These are phyloP conservation scores for Gyromitra esculenta DNA, from an alignment of 2,329 filamentous ascomycete genomes.

Conservation along the genomic window DNA sequence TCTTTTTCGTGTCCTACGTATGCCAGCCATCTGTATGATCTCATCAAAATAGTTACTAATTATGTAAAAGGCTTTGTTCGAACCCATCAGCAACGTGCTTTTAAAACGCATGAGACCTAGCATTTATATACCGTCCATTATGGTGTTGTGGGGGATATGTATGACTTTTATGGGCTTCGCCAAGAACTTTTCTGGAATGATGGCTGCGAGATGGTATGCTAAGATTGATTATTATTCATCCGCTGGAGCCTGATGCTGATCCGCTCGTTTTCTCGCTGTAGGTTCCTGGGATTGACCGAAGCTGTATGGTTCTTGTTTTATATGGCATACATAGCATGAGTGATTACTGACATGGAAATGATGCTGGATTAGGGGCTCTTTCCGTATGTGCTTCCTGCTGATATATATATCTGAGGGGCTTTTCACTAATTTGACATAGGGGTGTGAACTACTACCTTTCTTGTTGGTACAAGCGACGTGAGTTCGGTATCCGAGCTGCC, in stretches of 20 bases:
- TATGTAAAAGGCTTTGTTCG: conserved; percentile 66
- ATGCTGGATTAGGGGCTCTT: conserved; percentile 38
- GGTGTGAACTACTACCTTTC: conserved; percentile 82
- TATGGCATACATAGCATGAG: background rate
- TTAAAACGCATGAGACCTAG: conserved; percentile 80
- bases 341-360: conserved; percentile 3
- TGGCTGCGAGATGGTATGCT: conserved; percentile 68
- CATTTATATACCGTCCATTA: conserved; percentile 82
- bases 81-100: conserved; percentile 80
- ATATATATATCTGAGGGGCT: background rate
- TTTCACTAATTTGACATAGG: conserved; percentile 65
- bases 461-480: conserved; percentile 82
- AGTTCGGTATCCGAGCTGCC: conserved; percentile 78
- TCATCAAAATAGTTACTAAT: background rate
- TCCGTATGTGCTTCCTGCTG: conserved; percentile 16
- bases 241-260: background rate
- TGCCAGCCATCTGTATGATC: background rate
- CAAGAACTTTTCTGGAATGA: conserved; percentile 71
- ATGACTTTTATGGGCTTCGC: conserved; percentile 77
- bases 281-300: conserved; percentile 77
- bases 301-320: conserved; percentile 61
- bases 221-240: background rate
- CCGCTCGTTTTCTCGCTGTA: background rate
- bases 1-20: conserved; percentile 88
- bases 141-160: conserved; percentile 74